Evolutionary conservation across 2,329 filamentous ascomycete genomes (phyloP), one percentile per base, ranked within the genome.

Genomic region (Pseudopithomyces chartarum): DNA sequence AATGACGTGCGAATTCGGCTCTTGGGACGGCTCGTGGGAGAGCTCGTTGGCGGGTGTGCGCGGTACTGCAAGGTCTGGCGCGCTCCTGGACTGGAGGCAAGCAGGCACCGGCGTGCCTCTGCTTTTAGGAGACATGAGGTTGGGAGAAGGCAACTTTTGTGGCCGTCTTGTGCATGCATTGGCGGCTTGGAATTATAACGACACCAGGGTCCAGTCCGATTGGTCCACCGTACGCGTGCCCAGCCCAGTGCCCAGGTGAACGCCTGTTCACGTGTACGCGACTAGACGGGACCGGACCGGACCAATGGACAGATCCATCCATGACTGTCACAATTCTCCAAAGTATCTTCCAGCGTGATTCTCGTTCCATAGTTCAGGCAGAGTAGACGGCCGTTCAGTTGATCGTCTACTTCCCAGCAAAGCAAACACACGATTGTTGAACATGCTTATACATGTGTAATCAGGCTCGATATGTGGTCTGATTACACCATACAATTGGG

Each of bases 71-170:
- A 81, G 68, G 54, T 81, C 80, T 5, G 80, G 80, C 2, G 79
- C 81, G 0, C 79, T 81, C 54, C 77, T 77, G 33, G 79, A 81
- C 53, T 79, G 78, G 54, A 79, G 70, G 22, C 74, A 76, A n/a
- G 67, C 47, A 22, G 76, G 77, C 2, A 76, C 64, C 3, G 64
- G 59, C n/a, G 58, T 65, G 42, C 78, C 79, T 76, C 79, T 73
- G 56, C 78, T 79, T 56, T 78, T 74, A 2, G 78, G 77, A 40
- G 79, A 68, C 79, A 80, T 79, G 66, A 64, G 56, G 66, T 67
- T 48, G 50, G 54, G n/a, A 44, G 42, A 52, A 54, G 3, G 15
- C 34, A 5, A 40, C 26, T 29, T n/a, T 29, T 29, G 26, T 29
- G 26, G 42, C 54, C 33, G 12, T n/a, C 15, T 11, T 43, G n/a